Evolutionary conservation across 2,329 filamentous ascomycete species (phyloP).

Genomic region (Pseudocercospora musae): DNA sequence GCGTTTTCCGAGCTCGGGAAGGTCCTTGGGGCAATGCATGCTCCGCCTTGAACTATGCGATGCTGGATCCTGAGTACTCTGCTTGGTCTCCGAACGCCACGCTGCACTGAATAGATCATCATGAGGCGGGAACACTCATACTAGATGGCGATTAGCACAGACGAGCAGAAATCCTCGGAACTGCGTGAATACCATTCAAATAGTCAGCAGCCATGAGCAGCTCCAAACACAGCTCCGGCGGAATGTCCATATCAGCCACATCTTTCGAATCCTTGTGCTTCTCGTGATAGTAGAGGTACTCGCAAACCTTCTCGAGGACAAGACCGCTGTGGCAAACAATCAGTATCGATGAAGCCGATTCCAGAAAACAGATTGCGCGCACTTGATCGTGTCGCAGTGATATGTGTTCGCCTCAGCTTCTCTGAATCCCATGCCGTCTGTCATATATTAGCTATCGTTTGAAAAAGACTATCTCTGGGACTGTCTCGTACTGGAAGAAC

Average conservation of each 20-base stretch:
- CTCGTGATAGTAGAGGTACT: constrained; percentile 82
- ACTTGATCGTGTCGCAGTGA: constrained; percentile 72
- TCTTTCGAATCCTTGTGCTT: constrained; percentile 67
- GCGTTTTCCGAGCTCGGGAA: too few species aligned
- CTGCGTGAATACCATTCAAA: constrained; percentile 55
- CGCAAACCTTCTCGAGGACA: constrained; percentile 74
- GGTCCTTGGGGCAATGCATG: too few species aligned
- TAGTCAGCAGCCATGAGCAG: constrained; percentile 75
- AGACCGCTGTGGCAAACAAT: constrained; percentile 54
- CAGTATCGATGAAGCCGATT: not conserved
- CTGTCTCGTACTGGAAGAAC: constrained; percentile 57
- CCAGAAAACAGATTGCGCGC: constrained; percentile 34
- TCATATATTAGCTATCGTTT: not conserved
- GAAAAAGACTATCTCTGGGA: not conserved
- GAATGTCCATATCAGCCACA: constrained; percentile 77
- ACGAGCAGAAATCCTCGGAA: not conserved
- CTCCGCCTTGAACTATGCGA: too few species aligned
- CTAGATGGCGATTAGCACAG: not conserved
- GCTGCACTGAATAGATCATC: not conserved
- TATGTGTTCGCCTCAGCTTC: constrained; percentile 65
- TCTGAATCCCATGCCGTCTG: constrained; percentile 55
- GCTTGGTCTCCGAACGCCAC: not conserved
- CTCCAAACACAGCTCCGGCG: constrained; percentile 73
- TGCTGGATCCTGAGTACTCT: not conserved
- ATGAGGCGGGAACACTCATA: not conserved